Evolutionary conservation across 306 rosid genomes (phyloP).

Genomic region (Fragaria ananassa): DNA sequence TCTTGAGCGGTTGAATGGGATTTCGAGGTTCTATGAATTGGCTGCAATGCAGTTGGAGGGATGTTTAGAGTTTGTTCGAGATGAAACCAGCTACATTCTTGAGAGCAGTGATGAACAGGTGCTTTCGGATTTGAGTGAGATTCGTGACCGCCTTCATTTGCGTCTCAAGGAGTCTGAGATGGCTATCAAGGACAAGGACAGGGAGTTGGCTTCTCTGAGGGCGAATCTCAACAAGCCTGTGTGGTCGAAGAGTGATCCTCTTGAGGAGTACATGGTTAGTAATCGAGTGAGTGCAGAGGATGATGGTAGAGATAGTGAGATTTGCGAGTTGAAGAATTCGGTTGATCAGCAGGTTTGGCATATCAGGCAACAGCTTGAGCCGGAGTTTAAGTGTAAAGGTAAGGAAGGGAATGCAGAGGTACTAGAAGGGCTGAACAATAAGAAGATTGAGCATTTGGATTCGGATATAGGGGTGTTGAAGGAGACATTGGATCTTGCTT

Average conservation of each 20-base stretch:
- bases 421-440: constrained; percentile 33
- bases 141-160: constrained; percentile 61
- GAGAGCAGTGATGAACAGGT: constrained; percentile 63
- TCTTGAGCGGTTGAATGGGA: constrained; percentile 66
- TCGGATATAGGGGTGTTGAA: constrained; percentile 72
- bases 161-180: constrained; percentile 63
- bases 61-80: constrained; percentile 60
- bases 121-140: constrained; percentile 54
- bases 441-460: constrained; percentile 71
- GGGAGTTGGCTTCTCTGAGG: constrained; percentile 40
- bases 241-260: constrained; percentile 20
- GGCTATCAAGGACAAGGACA: constrained; percentile 64
- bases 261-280: constrained; percentile 23
- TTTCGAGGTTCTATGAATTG: constrained; percentile 77
- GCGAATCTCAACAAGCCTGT: constrained; percentile 25
- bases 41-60: constrained; percentile 92
- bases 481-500: constrained; percentile 73
- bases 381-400: constrained; percentile 18
- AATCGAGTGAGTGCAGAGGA: constrained; percentile 1
- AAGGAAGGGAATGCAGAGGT: constrained; percentile 17
- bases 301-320: constrained; percentile 30
- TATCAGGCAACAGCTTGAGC: constrained; percentile 49
- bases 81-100: constrained; percentile 41
- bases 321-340: constrained; percentile 34
- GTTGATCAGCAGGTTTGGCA: constrained; percentile 55